Base-by-base conservation (phyloP, 352 stramenopile genomes). In the Pythium utonaiense region DNA sequence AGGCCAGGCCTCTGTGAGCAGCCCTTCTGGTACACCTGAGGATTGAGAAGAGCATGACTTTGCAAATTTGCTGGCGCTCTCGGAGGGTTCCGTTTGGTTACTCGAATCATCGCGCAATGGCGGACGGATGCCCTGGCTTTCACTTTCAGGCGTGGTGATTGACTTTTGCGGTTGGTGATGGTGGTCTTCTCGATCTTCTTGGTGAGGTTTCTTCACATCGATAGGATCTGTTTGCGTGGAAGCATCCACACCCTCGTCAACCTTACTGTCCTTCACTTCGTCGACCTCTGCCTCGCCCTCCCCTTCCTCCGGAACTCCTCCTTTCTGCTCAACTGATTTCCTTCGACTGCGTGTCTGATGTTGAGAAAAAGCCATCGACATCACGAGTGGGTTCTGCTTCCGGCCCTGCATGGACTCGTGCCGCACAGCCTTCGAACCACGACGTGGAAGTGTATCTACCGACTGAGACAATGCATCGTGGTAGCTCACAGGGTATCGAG, bases 311-410 rank as follows among this genome's bases (percentile, higher is more conserved):
- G 21, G n/a, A 8, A 25, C 14, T 22, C n/a, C 17, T 8, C 27
- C 40, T 27, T 27, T 47, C 40, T 47, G 8, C 1, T 16, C 2
- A 17, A 14, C 0, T 19, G 8, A 17, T 16, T 16, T 8, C 27
- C n/a, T 33, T 34, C 27, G 22, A 6, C 24, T n/a, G 13, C 17
- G 19, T 25, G 5, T 16, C 12, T 22, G 2, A 7, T 8, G 30
- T 44, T 31, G n/a, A 3, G 3, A 14, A 30, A 50, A 48, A 42
- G 57, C 67, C 57, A 83, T 57, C 7, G 74, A 84, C 47, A 71
- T 65, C 21, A 60, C 60, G 13, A 84, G 50, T 9, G 64, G 57
- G 33, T 72, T 77, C 5, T 40, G 38, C 19, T 63, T 69, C 33
- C 24, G n/a, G 1, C 2, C 12, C 40, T 47, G n/a, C 27, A 14